Evolutionary conservation across 805 yeast genomes (phyloP), one percentile per base, ranked within the genome.

Genomic region (Candida ponderosae): DNA sequence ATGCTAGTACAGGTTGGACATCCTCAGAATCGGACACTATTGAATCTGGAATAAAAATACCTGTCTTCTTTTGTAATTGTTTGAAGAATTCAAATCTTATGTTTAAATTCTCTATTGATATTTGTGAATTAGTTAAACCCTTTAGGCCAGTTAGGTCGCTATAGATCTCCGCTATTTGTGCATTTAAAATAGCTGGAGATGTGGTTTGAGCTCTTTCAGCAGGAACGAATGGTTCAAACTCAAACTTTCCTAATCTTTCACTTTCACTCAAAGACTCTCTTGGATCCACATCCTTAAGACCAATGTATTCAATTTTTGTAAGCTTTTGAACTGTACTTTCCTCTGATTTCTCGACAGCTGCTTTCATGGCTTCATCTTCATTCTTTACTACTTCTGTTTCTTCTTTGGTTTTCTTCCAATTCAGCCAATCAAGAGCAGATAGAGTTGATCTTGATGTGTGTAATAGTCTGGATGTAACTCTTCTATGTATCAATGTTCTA

Each of bases 21-120:
- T 54, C 47, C 14, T 35, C 38, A 18, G 56, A 38, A 10, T 46
- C 39, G 3, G 62, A 57, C 6, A 58, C 32, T 34, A 48, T 44
- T 31, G 47, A 54, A 37, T 60, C 65, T 13, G 65, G 52, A 5
- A 60, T 44, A 28, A 49, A 21, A 34, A 48, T 46, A 9, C 65
- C 65, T 16, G 63, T 47, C 9, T 46, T 37, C 13, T 50, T 33
- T 39, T 60, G 65, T n/a, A 60, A 31, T n/a, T 27, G 16, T 38
- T 59, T 60, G 4, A 53, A 41, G 40, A 58, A 60, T 13, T 45
- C 45, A 34, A 60, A 60, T 33, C 54, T 59, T 5, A 47, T 34
- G 5, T 37, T 38, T 30, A 59, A 42, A 37, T 51, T 38, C 5
- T 40, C 35, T n/a, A 45, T 32, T 14, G 28, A 7, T 11, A 24